These are phyloP conservation scores for Nitzschia sp. DNA, from an alignment of 108 stramenopile genomes.

Conservation along the genomic window DNA sequence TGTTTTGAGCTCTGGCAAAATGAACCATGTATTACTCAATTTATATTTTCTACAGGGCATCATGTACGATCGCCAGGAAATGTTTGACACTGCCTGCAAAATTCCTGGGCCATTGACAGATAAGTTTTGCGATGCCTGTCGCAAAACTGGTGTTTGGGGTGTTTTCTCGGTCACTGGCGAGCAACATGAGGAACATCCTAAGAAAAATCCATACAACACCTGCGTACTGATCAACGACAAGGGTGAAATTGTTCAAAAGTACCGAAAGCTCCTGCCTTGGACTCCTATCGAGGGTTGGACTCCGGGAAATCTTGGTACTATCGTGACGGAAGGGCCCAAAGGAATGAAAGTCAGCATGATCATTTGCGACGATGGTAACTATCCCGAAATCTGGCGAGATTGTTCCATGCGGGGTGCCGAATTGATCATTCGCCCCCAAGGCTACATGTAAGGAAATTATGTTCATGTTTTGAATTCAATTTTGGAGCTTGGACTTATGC, in stretches of 20 bases:
- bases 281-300: slow-evolving; percentile 76
- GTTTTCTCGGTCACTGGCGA: slow-evolving; percentile 80
- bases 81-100: slow-evolving; percentile 78
- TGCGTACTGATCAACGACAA: slow-evolving; percentile 73
- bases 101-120: slow-evolving; percentile 75
- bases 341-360: slow-evolving; percentile 84
- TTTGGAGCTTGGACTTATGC: no score
- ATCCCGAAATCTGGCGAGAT: slow-evolving; percentile 75
- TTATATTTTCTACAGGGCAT: slow-evolving; percentile 41
- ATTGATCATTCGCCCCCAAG: slow-evolving; percentile 75
- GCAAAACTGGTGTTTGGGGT: slow-evolving; percentile 73
- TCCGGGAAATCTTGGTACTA: slow-evolving; percentile 71
- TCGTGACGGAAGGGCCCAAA: slow-evolving; percentile 75
- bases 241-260: slow-evolving; percentile 84
- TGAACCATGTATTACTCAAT: background rate
- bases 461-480: no score
- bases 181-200: slow-evolving; percentile 80
- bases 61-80: slow-evolving; percentile 84
- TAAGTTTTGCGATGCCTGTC: slow-evolving; percentile 60
- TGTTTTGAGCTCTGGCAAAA: background rate
- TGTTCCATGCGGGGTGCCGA: slow-evolving; percentile 84
- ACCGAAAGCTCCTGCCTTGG: slow-evolving; percentile 79
- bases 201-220: slow-evolving; percentile 85
- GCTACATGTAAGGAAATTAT: slow-evolving; percentile 29
- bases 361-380: slow-evolving; percentile 85